Conservation (phyloP, 2,329 filamentous ascomycete genomes). For the Aspergillus viridinutans region DNA sequence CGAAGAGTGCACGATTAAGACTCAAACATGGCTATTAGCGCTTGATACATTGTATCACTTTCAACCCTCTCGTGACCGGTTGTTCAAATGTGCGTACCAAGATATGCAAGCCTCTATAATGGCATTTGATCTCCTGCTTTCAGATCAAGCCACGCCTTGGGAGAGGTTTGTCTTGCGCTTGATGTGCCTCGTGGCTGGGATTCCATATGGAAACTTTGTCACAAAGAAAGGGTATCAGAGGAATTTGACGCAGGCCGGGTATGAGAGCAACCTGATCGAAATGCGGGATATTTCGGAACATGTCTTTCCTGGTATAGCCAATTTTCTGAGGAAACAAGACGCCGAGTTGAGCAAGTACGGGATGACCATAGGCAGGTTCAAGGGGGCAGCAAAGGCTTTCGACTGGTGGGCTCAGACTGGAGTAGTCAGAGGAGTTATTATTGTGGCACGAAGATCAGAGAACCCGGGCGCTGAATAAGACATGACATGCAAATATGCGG, state of each 20-base stretch:
- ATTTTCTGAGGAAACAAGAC: background rate
- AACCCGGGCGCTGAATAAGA: too few species aligned
- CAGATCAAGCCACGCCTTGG: constrained; percentile 17
- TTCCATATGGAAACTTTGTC: constrained; percentile 35
- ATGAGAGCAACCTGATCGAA: background rate
- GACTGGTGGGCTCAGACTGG: background rate
- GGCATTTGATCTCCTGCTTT: constrained; percentile 53
- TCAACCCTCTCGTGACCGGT: constrained; percentile 46
- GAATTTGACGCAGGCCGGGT: background rate
- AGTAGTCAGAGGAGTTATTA: too few species aligned
- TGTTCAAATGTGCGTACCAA: constrained; percentile 42
- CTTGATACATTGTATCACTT: constrained; percentile 58
- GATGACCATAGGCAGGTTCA: background rate
- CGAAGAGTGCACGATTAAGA: constrained; percentile 1
- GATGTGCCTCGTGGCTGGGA: constrained; percentile 46
- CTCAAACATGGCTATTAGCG: constrained; percentile 49
- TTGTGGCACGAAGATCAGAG: too few species aligned
- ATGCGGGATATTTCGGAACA: background rate
- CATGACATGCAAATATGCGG: too few species aligned
- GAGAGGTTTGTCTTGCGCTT: constrained; percentile 37
- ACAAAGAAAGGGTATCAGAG: background rate
- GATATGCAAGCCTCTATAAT: constrained; percentile 48
- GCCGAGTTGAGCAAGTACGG: background rate
- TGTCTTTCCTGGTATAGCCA: background rate
- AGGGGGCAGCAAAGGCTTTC: background rate